Evolutionary conservation across 2,329 filamentous ascomycete genomes (phyloP).

Genomic region (Alternaria novae-zelandiae): DNA sequence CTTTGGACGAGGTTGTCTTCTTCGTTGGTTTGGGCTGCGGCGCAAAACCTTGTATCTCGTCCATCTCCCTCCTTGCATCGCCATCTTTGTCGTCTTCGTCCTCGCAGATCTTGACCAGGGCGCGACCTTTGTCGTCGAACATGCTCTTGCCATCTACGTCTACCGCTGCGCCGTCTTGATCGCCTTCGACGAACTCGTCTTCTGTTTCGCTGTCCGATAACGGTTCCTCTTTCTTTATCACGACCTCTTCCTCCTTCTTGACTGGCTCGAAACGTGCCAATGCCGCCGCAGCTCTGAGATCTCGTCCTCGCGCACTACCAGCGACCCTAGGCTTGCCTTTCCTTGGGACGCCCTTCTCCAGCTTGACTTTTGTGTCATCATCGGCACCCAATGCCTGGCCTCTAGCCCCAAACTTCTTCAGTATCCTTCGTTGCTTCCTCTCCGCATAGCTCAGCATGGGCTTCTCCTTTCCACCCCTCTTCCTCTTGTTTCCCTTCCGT

Average conservation of each 20-base stretch:
- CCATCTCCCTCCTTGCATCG: constrained; percentile 62
- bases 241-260: constrained; percentile 55
- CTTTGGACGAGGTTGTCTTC: neutral
- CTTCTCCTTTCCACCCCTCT: constrained; percentile 49
- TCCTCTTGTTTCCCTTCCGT: constrained; percentile 61
- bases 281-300: constrained; percentile 77
- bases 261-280: constrained; percentile 70
- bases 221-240: constrained; percentile 44
- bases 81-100: constrained; percentile 62
- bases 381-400: constrained; percentile 74
- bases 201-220: constrained; percentile 45
- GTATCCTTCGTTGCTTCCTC: constrained; percentile 72
- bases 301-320: constrained; percentile 74
- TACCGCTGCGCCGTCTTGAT: constrained; percentile 58
- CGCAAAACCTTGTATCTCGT: constrained; percentile 65
- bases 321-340: constrained; percentile 75
- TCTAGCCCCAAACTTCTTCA: constrained; percentile 77
- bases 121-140: constrained; percentile 67
- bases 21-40: constrained; percentile 12
- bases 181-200: constrained; percentile 44
- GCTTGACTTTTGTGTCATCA: constrained; percentile 66
- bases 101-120: constrained; percentile 77
- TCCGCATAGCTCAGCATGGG: constrained; percentile 70
- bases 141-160: constrained; percentile 71
- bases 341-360: constrained; percentile 69